Conservation (phyloP, 352 stramenopile genomes). For the Pythium guiyangense region DNA sequence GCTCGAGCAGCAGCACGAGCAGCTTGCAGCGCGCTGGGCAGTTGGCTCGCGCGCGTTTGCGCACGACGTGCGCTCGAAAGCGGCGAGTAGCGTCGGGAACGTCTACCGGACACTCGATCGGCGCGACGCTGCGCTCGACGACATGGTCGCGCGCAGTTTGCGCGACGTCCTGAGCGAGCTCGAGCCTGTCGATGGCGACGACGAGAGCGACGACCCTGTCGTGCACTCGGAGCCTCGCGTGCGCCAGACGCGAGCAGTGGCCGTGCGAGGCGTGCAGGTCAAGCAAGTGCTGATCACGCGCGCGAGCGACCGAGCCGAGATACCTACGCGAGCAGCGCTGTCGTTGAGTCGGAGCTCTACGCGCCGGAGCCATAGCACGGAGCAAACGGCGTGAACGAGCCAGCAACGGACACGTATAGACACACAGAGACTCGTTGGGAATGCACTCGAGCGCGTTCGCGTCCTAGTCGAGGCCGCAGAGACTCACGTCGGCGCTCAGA, state of each 20-base stretch:
- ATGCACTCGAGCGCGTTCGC: background rate
- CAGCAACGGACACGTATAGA: background rate
- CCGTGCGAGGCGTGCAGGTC: conserved; percentile 6
- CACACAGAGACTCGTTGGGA: background rate
- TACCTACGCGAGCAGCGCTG: background rate
- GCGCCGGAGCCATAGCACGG: background rate
- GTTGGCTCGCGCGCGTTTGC: conserved; percentile 32
- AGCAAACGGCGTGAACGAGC: background rate
- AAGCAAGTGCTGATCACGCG: conserved; percentile 10
- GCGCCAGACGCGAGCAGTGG: background rate
- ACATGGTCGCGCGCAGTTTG: conserved; percentile 32
- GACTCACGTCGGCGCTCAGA: conserved; percentile 69
- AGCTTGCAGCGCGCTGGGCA: conserved; percentile 15
- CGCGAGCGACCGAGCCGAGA: background rate
- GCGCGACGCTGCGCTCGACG: conserved; percentile 31
- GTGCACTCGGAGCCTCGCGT: background rate
- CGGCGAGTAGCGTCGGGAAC: conserved; percentile 46
- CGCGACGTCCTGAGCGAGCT: conserved; percentile 22
- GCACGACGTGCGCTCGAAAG: conserved; percentile 42
- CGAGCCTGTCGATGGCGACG: conserved; percentile 7
- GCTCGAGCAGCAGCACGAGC: conserved; percentile 38
- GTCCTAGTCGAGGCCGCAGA: conserved; percentile 73
- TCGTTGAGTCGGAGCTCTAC: background rate
- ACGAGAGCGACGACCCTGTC: background rate
- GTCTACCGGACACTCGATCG: conserved; percentile 52